Conservation (phyloP, 169 alveolate species). For the Plasmodium malariae region DNA sequence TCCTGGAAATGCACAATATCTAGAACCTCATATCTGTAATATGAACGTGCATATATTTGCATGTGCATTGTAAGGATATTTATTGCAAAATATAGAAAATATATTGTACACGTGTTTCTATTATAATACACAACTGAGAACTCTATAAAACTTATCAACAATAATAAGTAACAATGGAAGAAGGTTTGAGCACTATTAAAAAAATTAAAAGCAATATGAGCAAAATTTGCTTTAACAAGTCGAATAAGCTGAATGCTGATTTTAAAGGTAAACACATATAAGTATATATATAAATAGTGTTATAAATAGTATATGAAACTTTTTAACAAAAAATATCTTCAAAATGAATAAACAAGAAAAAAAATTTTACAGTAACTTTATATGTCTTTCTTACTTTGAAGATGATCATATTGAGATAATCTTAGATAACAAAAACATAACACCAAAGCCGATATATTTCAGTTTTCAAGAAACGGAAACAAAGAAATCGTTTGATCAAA, state of each 20-base stretch:
- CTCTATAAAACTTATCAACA: not conserved
- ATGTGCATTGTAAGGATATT: no score
- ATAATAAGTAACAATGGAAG: constrained; percentile 28
- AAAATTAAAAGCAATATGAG: constrained; percentile 65
- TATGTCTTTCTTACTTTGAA: constrained; percentile 23
- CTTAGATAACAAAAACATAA: constrained; percentile 68
- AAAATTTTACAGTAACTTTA: not conserved
- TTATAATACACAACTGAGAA: no score
- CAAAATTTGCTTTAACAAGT: constrained; percentile 59
- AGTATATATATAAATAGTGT: constrained; percentile 8
- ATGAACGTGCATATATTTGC: no score
- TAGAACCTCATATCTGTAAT: no score
- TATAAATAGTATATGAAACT: not conserved
- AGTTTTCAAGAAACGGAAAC: constrained; percentile 68
- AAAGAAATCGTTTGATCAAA: constrained; percentile 70
- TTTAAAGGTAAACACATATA: constrained; percentile 71
- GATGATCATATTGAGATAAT: constrained; percentile 72
- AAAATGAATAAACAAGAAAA: not conserved
- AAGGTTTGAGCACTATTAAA: constrained; percentile 40
- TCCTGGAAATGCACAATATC: no score
- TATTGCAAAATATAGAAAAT: no score
- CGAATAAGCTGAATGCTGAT: constrained; percentile 57
- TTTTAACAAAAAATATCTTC: no score
- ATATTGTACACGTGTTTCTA: no score
- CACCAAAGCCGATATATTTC: constrained; percentile 75